Percentiles rank a stretch among this genome's conserved stretches.
Conservation (phyloP, 495 filamentous ascomycete species). For the Aspergillus diversus region DNA sequence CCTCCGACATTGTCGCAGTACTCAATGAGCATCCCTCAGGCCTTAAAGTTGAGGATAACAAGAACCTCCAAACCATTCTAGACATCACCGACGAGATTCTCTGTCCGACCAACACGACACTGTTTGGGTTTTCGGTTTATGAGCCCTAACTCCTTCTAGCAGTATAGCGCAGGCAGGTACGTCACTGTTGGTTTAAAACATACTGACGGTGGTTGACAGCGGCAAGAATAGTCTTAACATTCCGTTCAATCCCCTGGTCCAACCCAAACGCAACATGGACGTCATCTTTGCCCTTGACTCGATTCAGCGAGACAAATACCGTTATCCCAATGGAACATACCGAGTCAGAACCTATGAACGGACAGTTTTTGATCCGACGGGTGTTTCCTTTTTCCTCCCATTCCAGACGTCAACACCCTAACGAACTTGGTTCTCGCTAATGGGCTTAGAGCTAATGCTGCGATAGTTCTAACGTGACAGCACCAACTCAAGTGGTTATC, state of each 20-base stretch:
- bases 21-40: neutral
- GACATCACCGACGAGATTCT: constrained; percentile 45
- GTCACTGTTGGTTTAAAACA: constrained; percentile 55
- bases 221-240: constrained; percentile 81
- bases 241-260: constrained; percentile 75
- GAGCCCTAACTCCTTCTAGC: constrained; percentile 76
- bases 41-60: constrained; percentile 14
- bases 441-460: too few relatives aligned
- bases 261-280: constrained; percentile 69
- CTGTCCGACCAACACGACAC: constrained; percentile 52
- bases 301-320: constrained; percentile 63
- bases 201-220: constrained; percentile 80
- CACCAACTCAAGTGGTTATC: constrained; percentile 64
- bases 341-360: constrained; percentile 76
- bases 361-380: constrained; percentile 54
- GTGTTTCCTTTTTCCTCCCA: constrained; percentile 72
- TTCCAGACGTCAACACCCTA: constrained; percentile 78
- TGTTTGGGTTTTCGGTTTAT: constrained; percentile 74
- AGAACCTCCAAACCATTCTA: constrained; percentile 22
- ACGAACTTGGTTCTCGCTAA: constrained; percentile 79
- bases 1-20: neutral
- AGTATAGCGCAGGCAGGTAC: constrained; percentile 59
- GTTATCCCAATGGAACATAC: constrained; percentile 74
- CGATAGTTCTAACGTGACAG: constrained; percentile 56
- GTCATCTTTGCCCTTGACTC: constrained; percentile 85